Evolutionary conservation across 768 basidiomycete species (phyloP).

Genomic region (Dioszegia aurantiaca): DNA sequence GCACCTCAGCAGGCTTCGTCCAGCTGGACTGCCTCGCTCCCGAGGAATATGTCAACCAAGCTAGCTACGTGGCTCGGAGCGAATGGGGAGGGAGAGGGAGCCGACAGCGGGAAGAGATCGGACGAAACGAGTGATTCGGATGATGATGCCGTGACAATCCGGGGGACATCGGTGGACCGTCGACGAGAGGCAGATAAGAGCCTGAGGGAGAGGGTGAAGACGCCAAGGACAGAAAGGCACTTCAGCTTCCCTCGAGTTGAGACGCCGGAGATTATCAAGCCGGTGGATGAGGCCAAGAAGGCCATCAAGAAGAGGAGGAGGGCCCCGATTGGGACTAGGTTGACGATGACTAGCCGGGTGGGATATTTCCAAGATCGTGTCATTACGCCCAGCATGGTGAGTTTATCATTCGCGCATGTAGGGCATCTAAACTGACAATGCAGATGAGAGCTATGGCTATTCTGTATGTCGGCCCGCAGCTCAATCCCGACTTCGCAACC

Average conservation of each 20-base stretch:
- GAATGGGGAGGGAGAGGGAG: slow-evolving; percentile 9
- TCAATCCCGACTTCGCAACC: slow-evolving; percentile 86
- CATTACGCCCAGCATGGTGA: slow-evolving; percentile 91
- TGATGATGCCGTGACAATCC: slow-evolving; percentile 54
- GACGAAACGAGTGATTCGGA: slow-evolving; percentile 60
- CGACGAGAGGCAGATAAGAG: slow-evolving; percentile 68
- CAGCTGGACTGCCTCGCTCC: slow-evolving; percentile 25
- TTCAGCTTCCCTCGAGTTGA: slow-evolving; percentile 21
- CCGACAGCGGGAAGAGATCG: slow-evolving; percentile 33
- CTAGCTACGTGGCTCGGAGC: slow-evolving; percentile 32
- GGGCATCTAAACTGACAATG: slow-evolving; percentile 13
- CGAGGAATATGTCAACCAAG: slow-evolving; percentile 40
- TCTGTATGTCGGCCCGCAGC: slow-evolving; percentile 88
- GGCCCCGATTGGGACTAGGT: slow-evolving; percentile 71
- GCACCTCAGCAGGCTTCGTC: slow-evolving; percentile 13
- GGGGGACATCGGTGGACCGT: slow-evolving; percentile 31
- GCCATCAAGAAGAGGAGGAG: slow-evolving; percentile 52
- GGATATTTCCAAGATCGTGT: slow-evolving; percentile 92
- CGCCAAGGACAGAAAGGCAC: slow-evolving; percentile 47
- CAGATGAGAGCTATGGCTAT: slow-evolving; percentile 99
- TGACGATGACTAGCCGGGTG: slow-evolving; percentile 93
- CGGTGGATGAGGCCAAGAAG: slow-evolving; percentile 52
- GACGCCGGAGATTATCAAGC: slow-evolving; percentile 6
- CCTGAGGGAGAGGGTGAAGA: slow-evolving; percentile 64
- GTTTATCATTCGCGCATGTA: slow-evolving; percentile 43